phyloP scores from a whole-genome alignment of 768 basidiomycete genomes.

The Naganishia friedmannii region DNA sequence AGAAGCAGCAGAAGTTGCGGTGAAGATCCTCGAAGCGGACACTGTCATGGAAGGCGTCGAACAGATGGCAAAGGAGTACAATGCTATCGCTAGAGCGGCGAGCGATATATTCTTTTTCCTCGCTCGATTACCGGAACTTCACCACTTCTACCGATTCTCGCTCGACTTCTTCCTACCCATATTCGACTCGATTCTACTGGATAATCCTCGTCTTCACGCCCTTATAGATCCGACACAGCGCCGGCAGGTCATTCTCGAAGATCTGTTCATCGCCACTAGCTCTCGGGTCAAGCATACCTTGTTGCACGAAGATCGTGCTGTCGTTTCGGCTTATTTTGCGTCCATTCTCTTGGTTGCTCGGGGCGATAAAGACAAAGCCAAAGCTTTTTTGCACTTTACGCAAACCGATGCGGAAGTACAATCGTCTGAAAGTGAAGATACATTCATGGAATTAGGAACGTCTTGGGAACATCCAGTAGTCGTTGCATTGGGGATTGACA shows the following conservation, averaged over 20 bases:
- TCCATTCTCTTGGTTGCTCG: neutral
- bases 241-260: constrained; percentile 74
- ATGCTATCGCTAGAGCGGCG: constrained; percentile 91
- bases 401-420: neutral
- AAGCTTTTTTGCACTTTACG: neutral
- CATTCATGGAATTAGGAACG: neutral
- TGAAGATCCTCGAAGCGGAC: constrained; percentile 94
- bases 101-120: constrained; percentile 95
- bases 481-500: neutral
- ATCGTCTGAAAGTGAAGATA: neutral
- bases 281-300: constrained; percentile 84
- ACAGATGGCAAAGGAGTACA: constrained; percentile 88
- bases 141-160: constrained; percentile 99
- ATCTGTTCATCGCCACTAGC: constrained; percentile 85
- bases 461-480: neutral
- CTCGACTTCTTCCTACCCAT: constrained; percentile 96
- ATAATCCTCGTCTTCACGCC: constrained; percentile 82
- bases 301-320: constrained; percentile 81
- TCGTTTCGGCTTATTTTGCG: constrained; percentile 56
- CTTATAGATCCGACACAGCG: constrained; percentile 71
- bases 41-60: constrained; percentile 94
- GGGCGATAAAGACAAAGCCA: neutral
- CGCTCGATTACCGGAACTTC: constrained; percentile 86
- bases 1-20: constrained; percentile 92
- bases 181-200: constrained; percentile 88